These are phyloP conservation scores for Populus alba DNA, from an alignment of 345 rosid genomes.

Conservation along the genomic window DNA sequence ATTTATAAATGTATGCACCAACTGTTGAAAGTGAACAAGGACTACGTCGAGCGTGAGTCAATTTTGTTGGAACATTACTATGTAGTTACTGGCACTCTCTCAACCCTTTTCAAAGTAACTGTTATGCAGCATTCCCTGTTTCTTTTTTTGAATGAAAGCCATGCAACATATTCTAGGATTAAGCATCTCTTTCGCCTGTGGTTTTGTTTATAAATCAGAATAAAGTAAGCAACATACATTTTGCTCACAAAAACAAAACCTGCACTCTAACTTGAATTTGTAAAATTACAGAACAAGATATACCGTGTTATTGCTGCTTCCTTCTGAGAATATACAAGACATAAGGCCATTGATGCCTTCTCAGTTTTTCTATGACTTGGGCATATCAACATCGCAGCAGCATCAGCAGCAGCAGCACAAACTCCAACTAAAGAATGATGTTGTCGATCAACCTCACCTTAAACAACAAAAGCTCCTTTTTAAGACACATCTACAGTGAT, in stretches of 20 bases:
- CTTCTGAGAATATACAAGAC: slow-evolving; percentile 20
- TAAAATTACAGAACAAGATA: slow-evolving; percentile 9
- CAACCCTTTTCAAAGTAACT: not conserved
- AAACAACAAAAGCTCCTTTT: slow-evolving; percentile 37
- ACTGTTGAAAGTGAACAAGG: not conserved
- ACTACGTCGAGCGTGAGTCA: too few species aligned
- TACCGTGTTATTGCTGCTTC: slow-evolving; percentile 16
- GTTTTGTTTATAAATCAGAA: not conserved
- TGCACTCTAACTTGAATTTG: not conserved
- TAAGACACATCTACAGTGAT: slow-evolving; percentile 51
- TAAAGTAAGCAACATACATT: not conserved
- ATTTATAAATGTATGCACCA: too few species aligned
- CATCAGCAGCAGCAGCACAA: slow-evolving; percentile 17
- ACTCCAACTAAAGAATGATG: slow-evolving; percentile 45
- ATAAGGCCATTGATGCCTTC: slow-evolving; percentile 26
- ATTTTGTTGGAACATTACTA: too few species aligned
- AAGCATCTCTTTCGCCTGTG: not conserved
- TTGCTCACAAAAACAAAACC: slow-evolving; percentile 1
- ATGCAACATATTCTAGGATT: not conserved
- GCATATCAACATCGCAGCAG: slow-evolving; percentile 33
- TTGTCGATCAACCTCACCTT: slow-evolving; percentile 43
- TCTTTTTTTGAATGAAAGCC: not conserved
- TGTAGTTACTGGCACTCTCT: too few species aligned
- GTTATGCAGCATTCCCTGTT: not conserved
- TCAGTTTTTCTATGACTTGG: slow-evolving; percentile 24